Evolutionary conservation across 768 basidiomycete species (phyloP).

Genomic region (Pisolithus microcarpus): DNA sequence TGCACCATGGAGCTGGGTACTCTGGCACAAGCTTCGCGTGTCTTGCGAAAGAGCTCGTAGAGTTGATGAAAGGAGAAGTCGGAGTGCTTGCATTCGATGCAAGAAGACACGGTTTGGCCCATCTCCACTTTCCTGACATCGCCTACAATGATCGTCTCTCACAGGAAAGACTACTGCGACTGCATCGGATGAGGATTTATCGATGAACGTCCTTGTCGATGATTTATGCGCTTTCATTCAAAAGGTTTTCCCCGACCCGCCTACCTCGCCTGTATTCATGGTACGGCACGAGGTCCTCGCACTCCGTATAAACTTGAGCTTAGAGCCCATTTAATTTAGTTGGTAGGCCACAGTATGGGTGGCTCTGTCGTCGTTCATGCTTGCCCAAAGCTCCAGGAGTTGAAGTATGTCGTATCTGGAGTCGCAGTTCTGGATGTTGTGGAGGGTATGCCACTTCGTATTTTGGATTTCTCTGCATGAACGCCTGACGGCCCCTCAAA

Average conservation of each 20-base stretch:
- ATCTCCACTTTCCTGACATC: not conserved
- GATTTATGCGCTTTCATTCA: constrained; percentile 71
- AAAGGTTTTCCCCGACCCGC: constrained; percentile 61
- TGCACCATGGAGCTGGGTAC: constrained; percentile 95
- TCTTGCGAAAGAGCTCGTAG: constrained; percentile 73
- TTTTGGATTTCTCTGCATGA: no score
- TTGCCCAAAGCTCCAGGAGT: constrained; percentile 57
- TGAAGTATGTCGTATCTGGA: constrained; percentile 66
- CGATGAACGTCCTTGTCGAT: constrained; percentile 59
- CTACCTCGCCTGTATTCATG: constrained; percentile 61
- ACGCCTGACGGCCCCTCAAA: not conserved
- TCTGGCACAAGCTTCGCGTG: constrained; percentile 86
- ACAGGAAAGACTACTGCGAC: constrained; percentile 22
- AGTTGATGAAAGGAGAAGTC: constrained; percentile 56
- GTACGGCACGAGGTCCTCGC: constrained; percentile 36
- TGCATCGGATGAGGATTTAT: constrained; percentile 35
- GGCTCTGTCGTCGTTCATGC: constrained; percentile 79
- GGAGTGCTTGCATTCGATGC: constrained; percentile 82
- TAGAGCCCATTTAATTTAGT: constrained; percentile 30
- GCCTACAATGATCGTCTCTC: not conserved
- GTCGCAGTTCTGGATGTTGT: constrained; percentile 84
- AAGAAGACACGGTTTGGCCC: constrained; percentile 71
- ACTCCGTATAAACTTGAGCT: not conserved
- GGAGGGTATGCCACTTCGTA: no score
- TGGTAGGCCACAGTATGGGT: constrained; percentile 96